A percentile compares a stretch with the other conserved stretches of the same genome.
phyloP scores from a whole-genome alignment of 2,329 filamentous ascomycete genomes.

The Phoma sp. region DNA sequence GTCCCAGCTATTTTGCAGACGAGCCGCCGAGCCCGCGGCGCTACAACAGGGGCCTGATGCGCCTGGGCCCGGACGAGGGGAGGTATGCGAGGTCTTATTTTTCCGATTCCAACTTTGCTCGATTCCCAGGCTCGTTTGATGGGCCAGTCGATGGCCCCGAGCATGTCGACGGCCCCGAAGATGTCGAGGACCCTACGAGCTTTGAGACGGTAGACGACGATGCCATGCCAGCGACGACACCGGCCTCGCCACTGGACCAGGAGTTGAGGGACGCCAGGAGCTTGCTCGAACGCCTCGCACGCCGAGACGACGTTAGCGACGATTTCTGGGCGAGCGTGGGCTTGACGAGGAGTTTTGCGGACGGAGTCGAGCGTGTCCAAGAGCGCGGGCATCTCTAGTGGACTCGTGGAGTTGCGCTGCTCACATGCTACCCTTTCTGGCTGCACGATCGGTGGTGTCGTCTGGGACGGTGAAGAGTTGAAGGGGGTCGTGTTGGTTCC shows the following conservation, averaged over 20 bases:
- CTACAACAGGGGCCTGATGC: slow-evolving; percentile 37
- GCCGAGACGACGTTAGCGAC: slow-evolving; percentile 77
- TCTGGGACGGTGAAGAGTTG: background rate
- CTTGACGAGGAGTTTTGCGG: slow-evolving; percentile 43
- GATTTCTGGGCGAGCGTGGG: slow-evolving; percentile 72
- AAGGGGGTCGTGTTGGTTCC: background rate
- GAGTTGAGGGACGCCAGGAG: slow-evolving; percentile 71
- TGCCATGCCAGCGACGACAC: slow-evolving; percentile 10
- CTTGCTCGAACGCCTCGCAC: slow-evolving; percentile 73
- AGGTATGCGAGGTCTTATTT: slow-evolving; percentile 41
- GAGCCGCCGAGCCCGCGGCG: slow-evolving; percentile 38
- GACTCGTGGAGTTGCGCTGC: slow-evolving; percentile 1
- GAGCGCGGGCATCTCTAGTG: slow-evolving; percentile 38
- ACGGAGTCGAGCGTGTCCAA: slow-evolving; percentile 44
- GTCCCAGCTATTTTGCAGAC: slow-evolving; percentile 29
- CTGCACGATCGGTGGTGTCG: background rate
- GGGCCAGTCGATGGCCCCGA: slow-evolving; percentile 27
- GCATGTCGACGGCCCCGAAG: slow-evolving; percentile 19
- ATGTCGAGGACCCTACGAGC: slow-evolving; percentile 2
- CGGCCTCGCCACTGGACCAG: slow-evolving; percentile 34
- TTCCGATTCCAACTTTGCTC: slow-evolving; percentile 10
- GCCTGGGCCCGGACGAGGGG: slow-evolving; percentile 36
- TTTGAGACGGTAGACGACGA: slow-evolving; percentile 29
- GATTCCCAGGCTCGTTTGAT: slow-evolving; percentile 9
- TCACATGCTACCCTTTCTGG: background rate